Percentiles rank a stretch among this genome's conserved stretches.
Conservation (phyloP, 106 monocot genomes). For the Apostasia shenzhenica region DNA sequence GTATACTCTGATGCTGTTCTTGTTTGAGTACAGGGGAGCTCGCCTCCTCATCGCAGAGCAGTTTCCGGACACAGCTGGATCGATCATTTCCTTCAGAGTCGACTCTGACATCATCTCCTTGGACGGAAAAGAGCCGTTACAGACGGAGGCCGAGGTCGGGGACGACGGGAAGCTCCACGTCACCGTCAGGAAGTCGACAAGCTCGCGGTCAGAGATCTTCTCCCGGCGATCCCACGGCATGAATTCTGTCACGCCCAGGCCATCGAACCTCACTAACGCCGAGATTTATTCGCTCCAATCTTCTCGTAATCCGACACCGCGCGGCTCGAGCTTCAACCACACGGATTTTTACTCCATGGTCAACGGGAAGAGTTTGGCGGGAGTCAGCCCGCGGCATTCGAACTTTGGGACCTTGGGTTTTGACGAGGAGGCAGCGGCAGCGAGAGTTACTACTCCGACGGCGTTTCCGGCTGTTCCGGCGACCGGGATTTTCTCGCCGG, state of each 20-base stretch:
- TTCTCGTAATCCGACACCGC: slow-evolving; percentile 36
- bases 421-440: slow-evolving; percentile 1
- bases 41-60: slow-evolving; percentile 39
- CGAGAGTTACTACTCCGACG: neutral
- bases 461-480: neutral
- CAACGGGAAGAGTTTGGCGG: slow-evolving; percentile 2
- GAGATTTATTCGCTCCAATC: slow-evolving; percentile 28
- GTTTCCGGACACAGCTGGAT: slow-evolving; percentile 41
- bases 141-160: slow-evolving; percentile 48
- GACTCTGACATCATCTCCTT: slow-evolving; percentile 46
- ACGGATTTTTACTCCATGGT: slow-evolving; percentile 38
- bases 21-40: slow-evolving; percentile 27
- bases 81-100: slow-evolving; percentile 39
- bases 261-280: slow-evolving; percentile 48
- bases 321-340: slow-evolving; percentile 45
- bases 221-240: slow-evolving; percentile 17
- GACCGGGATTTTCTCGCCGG: slow-evolving; percentile 1
- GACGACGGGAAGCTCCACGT: slow-evolving; percentile 42
- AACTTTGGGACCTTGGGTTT: slow-evolving; percentile 5
- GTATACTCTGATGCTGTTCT: slow-evolving; percentile 14
- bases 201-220: slow-evolving; percentile 16
- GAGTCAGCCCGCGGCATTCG: slow-evolving; percentile 6
- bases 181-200: slow-evolving; percentile 28
- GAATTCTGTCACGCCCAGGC: slow-evolving; percentile 25
- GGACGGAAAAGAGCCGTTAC: slow-evolving; percentile 34